Base-by-base conservation (phyloP, 73 alveolate species). In the Strombidium stylifer region DNA sequence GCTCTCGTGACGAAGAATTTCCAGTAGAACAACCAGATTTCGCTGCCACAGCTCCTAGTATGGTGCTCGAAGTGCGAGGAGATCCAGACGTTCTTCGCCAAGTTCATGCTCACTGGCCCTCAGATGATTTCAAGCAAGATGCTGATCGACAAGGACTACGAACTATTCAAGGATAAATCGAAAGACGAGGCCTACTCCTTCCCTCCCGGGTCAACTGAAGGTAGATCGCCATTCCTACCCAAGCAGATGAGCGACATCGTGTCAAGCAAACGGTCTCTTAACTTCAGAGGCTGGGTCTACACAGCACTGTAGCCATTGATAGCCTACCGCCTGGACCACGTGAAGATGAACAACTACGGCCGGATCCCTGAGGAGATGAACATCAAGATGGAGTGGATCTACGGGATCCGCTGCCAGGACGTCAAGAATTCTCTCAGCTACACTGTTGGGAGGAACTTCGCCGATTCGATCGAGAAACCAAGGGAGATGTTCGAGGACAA, bases 401-500 rank as follows among this genome's bases (percentile, higher is more conserved):
- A 92, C 82, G 99, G 99, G 30, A 81, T 95, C 47, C 82, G 96
- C 40, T 83, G 97, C 51, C 85, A 86, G 15, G 98, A 89, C 56
- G 89, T 86, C 0, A 93, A 90, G 73, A 52, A 93, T 41, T 94
- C 98, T 4, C 61, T 86, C 34, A 60, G 73, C 40, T 82, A 90
- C 76, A 69, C 88, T 7, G 87, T 76, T 46, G 96, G 96, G 32
- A 75, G 76, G 19, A 51, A 58, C 36, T 19, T 50, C 28, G 80
- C 93, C 1, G 53, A n/a, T n/a, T n/a, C 61, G 53, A 81, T 92
- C 19, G 68, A 73, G 30, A 93, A 93, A 10, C 61, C 82, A 3
- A 64, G 81, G 34, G 76, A 79, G 18, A 37, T 58, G 24, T 79
- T 66, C 45, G 75, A 61, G 18, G 47, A 47, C 18, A 37, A 34